These are phyloP conservation scores for Acer yangbiense DNA, from an alignment of 345 rosid species.

Conservation along the genomic window DNA sequence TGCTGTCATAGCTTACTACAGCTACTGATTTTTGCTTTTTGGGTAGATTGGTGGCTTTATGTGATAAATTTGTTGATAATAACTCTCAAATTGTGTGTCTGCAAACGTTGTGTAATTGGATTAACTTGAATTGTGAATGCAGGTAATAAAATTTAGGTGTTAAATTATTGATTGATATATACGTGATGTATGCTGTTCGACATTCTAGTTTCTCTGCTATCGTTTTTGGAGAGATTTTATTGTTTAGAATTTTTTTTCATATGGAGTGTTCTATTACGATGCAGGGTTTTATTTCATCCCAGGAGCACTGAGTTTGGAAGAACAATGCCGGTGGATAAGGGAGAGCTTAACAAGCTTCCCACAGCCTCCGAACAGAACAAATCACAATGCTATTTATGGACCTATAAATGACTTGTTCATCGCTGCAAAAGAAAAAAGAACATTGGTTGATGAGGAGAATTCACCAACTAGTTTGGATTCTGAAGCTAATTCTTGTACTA, in stretches of 20 bases:
- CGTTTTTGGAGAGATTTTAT: neutral
- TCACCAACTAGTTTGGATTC: slow-evolving; percentile 24
- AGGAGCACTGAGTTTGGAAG: slow-evolving; percentile 67
- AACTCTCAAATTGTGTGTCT: no score
- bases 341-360: slow-evolving; percentile 75
- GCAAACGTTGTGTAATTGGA: neutral
- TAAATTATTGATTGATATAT: neutral
- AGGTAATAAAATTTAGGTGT: neutral
- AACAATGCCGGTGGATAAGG: slow-evolving; percentile 84
- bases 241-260: neutral
- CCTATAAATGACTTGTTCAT: slow-evolving; percentile 62
- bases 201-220: neutral
- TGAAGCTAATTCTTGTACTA: slow-evolving; percentile 25
- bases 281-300: slow-evolving; percentile 86
- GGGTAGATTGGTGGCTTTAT: no score
- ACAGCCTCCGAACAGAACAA: slow-evolving; percentile 90
- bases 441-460: slow-evolving; percentile 48
- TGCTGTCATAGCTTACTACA: no score
- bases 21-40: no score
- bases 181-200: neutral
- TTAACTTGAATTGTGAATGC: neutral
- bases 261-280: neutral
- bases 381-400: slow-evolving; percentile 84
- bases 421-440: slow-evolving; percentile 57
- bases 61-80: no score